phyloP scores from a whole-genome alignment of 106 monocot species.

The Narthecium ossifragum region DNA sequence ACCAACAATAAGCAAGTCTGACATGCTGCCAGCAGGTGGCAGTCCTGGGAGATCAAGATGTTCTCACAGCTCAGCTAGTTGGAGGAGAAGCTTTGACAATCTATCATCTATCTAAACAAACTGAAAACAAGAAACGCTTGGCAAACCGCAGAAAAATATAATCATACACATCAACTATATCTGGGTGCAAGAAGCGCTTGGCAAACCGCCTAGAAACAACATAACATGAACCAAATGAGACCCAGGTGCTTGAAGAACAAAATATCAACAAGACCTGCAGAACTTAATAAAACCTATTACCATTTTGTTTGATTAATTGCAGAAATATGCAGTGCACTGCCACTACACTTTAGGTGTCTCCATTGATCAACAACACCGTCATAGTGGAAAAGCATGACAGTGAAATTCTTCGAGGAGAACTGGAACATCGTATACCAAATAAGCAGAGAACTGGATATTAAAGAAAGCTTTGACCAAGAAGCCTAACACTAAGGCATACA shows the following conservation, averaged over 20 bases:
- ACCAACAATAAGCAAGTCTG: conserved; percentile 13
- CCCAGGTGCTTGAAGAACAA: background rate
- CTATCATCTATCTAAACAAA: too few species aligned
- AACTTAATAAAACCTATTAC: conserved; percentile 10
- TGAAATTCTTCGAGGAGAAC: conserved; percentile 54
- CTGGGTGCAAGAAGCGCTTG: conserved; percentile 92
- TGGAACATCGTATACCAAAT: conserved; percentile 17
- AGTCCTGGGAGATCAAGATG: too few species aligned
- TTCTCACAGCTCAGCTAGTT: too few species aligned
- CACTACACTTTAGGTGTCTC: conserved; percentile 56
- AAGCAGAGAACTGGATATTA: background rate
- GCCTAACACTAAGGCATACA: too few species aligned
- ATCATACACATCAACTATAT: conserved; percentile 63
- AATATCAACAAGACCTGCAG: background rate
- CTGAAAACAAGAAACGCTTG: background rate
- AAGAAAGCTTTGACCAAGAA: too few species aligned
- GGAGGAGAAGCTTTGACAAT: too few species aligned
- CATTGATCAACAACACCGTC: conserved; percentile 71
- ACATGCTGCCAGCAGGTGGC: conserved; percentile 15
- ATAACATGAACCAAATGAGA: background rate
- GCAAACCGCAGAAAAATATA: conserved; percentile 88
- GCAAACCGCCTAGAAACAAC: conserved; percentile 70
- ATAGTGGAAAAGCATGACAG: conserved; percentile 77
- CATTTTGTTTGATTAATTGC: conserved; percentile 81
- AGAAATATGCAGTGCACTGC: conserved; percentile 55